Conservation (phyloP, 352 stramenopile genomes). For the Thalassiosira mediterranea region DNA sequence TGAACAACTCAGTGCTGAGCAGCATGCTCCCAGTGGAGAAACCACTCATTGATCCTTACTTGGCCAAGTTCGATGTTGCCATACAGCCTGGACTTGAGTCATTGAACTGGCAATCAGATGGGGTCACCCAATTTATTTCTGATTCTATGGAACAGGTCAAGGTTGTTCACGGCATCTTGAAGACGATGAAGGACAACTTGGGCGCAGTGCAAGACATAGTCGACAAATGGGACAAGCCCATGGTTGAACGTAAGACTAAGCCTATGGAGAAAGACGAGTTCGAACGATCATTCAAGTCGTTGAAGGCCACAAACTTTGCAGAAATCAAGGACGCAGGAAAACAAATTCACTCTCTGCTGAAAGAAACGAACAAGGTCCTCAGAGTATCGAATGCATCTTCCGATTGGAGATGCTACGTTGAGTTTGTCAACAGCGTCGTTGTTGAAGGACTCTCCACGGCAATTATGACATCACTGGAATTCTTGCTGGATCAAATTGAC, state of each 20-base stretch:
- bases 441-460: constrained; percentile 90
- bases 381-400: constrained; percentile 90
- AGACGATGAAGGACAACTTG: constrained; percentile 95
- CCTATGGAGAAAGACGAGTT: constrained; percentile 95
- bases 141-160: constrained; percentile 95
- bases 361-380: constrained; percentile 95
- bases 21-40: constrained; percentile 95
- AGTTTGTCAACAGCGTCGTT: constrained; percentile 98
- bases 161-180: constrained; percentile 83
- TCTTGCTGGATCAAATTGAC: constrained; percentile 93
- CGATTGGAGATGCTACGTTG: constrained; percentile 96
- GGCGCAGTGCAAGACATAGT: constrained; percentile 93
- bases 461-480: constrained; percentile 88
- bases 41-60: constrained; percentile 92
- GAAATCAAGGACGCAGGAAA: constrained; percentile 95
- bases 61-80: constrained; percentile 94
- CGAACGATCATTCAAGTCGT: constrained; percentile 93
- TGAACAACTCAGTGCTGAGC: constrained; percentile 97
- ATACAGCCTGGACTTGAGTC: constrained; percentile 92
- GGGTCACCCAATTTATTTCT: constrained; percentile 93
- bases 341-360: constrained; percentile 94
- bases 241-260: constrained; percentile 95
- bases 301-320: constrained; percentile 90
- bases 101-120: constrained; percentile 95
- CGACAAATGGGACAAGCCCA: constrained; percentile 89